Conservation (phyloP, 768 basidiomycete genomes). For the Lentinula edodes region DNA sequence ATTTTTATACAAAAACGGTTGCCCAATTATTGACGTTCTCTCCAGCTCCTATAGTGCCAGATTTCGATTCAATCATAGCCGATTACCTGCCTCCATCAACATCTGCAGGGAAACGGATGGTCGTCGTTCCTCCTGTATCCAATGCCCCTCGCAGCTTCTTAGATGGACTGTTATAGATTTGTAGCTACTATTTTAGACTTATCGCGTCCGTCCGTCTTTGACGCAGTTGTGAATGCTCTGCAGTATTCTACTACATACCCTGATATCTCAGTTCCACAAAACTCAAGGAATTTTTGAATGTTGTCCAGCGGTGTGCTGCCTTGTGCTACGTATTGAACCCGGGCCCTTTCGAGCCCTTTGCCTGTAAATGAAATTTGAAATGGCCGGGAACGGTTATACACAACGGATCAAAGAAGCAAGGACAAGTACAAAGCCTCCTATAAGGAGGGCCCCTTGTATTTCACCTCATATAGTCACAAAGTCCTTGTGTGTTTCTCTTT, state of each 20-base stretch:
- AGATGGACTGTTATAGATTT: conserved; percentile 31
- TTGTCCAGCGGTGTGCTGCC: too few species aligned
- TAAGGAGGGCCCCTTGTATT: conserved; percentile 2
- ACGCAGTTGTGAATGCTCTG: too few species aligned
- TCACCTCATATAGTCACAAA: neutral
- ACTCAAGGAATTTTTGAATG: too few species aligned
- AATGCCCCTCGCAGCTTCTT: conserved; percentile 28
- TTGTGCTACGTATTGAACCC: too few species aligned
- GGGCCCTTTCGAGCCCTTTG: neutral
- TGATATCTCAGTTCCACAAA: too few species aligned
- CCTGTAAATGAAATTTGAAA: neutral
- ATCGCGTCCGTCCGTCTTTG: neutral
- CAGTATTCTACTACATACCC: too few species aligned
- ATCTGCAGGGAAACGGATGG: conserved; percentile 4
- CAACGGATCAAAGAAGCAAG: neutral
- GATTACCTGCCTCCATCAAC: conserved; percentile 54
- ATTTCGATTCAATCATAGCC: conserved; percentile 70
- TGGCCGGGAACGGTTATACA: neutral
- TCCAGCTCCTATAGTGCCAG: conserved; percentile 30
- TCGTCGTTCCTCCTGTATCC: conserved; percentile 13
- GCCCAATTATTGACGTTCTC: conserved; percentile 22
- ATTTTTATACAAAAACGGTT: neutral
- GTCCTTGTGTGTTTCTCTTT: neutral
- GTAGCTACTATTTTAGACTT: neutral
- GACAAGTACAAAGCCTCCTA: neutral